A percentile compares a stretch with the other conserved stretches of the same genome.
phyloP scores from a whole-genome alignment of 2,329 filamentous ascomycete genomes.

The Coniosporium tulheliwenetii region DNA sequence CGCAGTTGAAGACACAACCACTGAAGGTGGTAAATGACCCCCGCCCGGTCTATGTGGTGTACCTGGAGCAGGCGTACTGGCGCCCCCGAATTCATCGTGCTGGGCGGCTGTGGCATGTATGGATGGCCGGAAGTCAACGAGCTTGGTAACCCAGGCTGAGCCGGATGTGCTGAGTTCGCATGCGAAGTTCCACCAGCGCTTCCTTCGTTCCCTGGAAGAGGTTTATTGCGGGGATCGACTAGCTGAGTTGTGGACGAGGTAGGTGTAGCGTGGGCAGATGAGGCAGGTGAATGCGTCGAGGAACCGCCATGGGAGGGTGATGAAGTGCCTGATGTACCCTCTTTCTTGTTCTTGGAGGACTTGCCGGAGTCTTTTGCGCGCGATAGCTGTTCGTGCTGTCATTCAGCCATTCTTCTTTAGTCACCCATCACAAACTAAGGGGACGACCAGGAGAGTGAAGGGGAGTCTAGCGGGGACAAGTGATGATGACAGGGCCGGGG shows the following conservation, averaged over 20 bases:
- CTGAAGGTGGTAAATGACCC: slow-evolving; percentile 56
- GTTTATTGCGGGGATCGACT: slow-evolving; percentile 74
- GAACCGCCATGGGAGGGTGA: slow-evolving; percentile 52
- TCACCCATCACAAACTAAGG: too few relatives aligned
- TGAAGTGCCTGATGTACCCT: slow-evolving; percentile 50
- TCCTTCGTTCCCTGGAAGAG: slow-evolving; percentile 34
- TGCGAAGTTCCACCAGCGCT: not conserved
- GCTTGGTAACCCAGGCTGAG: slow-evolving; percentile 15
- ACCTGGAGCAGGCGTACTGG: slow-evolving; percentile 14
- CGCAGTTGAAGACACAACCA: slow-evolving; percentile 87
- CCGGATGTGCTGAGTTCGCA: slow-evolving; percentile 6
- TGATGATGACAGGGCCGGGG: not conserved
- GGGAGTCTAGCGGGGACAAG: not conserved
- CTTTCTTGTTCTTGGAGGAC: slow-evolving; percentile 39
- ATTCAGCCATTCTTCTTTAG: too few relatives aligned
- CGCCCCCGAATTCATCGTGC: slow-evolving; percentile 4
- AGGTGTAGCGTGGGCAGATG: slow-evolving; percentile 54
- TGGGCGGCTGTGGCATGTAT: slow-evolving; percentile 10
- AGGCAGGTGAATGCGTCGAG: slow-evolving; percentile 39
- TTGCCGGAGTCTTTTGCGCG: slow-evolving; percentile 62
- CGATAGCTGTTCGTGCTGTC: slow-evolving; percentile 68
- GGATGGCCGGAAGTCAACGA: slow-evolving; percentile 15
- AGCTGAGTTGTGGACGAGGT: slow-evolving; percentile 80
- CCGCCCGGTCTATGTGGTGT: slow-evolving; percentile 19
- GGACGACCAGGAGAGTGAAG: too few relatives aligned